These are phyloP conservation scores for Trichosporon sp. DNA, from an alignment of 1,284 basidiomycete genomes.

Conservation along the genomic window DNA sequence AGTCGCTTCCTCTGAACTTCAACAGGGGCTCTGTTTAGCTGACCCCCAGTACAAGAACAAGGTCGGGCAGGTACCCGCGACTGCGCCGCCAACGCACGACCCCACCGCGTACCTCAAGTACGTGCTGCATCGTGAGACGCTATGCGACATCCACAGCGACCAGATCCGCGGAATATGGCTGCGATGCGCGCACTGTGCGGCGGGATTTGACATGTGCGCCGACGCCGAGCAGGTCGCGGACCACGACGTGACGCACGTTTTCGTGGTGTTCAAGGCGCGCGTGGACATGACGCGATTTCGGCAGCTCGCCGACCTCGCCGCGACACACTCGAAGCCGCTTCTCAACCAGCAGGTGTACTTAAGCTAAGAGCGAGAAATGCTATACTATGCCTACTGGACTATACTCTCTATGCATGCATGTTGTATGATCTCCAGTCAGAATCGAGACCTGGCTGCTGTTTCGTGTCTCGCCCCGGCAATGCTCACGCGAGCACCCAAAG, in stretches of 20 bases:
- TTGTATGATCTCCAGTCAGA: not conserved
- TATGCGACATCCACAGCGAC: slow-evolving; percentile 48
- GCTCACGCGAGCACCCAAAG: too few relatives aligned
- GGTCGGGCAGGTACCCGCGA: slow-evolving; percentile 57
- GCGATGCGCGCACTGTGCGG: slow-evolving; percentile 76
- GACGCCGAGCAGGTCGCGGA: slow-evolving; percentile 70
- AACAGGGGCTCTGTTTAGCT: slow-evolving; percentile 48
- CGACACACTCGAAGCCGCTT: slow-evolving; percentile 38
- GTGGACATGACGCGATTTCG: slow-evolving; percentile 53
- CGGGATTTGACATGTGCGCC: slow-evolving; percentile 66
- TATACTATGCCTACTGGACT: not conserved
- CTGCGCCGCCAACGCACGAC: slow-evolving; percentile 59
- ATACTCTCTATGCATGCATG: not conserved
- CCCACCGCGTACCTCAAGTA: slow-evolving; percentile 61
- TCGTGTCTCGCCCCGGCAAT: too few relatives aligned
- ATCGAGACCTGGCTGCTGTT: too few relatives aligned
- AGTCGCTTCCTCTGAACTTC: not conserved
- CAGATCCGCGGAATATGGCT: slow-evolving; percentile 76
- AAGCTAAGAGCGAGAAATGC: not conserved
- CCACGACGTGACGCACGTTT: slow-evolving; percentile 73
- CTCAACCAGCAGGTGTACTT: slow-evolving; percentile 39
- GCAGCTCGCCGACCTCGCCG: slow-evolving; percentile 35
- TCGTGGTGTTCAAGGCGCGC: slow-evolving; percentile 76
- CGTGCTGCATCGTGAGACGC: slow-evolving; percentile 58
- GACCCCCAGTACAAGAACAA: slow-evolving; percentile 55